phyloP scores from a whole-genome alignment of 2,329 filamentous ascomycete species.

The Phialophora verrucosa region DNA sequence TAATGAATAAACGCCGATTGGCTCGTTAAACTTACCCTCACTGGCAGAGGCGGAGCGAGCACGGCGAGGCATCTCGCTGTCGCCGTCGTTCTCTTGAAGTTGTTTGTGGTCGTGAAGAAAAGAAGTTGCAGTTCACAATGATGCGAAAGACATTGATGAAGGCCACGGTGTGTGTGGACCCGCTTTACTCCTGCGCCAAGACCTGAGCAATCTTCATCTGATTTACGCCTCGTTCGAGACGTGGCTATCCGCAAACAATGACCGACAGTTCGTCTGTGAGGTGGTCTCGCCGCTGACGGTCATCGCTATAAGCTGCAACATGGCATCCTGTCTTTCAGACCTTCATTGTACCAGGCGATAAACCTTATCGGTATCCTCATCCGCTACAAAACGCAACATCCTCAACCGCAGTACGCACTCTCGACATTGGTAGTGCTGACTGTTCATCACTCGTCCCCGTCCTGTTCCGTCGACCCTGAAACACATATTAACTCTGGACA shows the following conservation, averaged over 20 bases:
- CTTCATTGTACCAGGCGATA: too few relatives aligned
- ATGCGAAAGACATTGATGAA: constrained; percentile 3
- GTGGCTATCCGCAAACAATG: neutral
- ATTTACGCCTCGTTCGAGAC: neutral
- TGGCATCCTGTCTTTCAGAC: too few relatives aligned
- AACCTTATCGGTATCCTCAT: neutral
- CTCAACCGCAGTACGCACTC: neutral
- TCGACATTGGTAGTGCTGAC: neutral
- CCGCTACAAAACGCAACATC: neutral
- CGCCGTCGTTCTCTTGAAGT: neutral
- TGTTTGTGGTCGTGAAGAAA: constrained; percentile 7
- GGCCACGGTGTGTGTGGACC: neutral
- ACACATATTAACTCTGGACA: neutral
- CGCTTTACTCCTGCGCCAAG: constrained; percentile 2
- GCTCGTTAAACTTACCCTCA: constrained; percentile 15
- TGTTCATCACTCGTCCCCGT: neutral
- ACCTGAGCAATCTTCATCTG: neutral
- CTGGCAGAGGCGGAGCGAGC: constrained; percentile 2
- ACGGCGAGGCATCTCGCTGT: constrained; percentile 4
- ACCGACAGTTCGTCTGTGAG: neutral
- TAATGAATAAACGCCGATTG: neutral
- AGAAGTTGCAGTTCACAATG: neutral
- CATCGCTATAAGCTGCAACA: neutral
- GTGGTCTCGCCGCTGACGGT: neutral
- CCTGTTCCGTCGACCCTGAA: neutral